Percentiles rank a stretch among this genome's conserved stretches.
Evolutionary conservation across 148 eudicot species (phyloP).

Genomic region (Polygonum maritimum): DNA sequence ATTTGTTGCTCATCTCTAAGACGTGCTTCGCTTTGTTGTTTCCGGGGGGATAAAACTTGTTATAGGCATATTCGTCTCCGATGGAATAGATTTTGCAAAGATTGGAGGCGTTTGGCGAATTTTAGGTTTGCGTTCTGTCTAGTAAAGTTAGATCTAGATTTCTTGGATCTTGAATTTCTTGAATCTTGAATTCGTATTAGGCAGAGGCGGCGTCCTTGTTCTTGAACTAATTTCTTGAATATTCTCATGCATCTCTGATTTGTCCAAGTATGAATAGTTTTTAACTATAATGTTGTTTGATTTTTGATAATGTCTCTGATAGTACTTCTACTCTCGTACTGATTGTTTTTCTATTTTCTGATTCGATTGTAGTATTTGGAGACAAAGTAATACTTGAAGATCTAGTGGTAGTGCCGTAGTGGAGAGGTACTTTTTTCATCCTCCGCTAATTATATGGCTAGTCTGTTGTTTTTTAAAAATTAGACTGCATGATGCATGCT

Average conservation of each 20-base stretch:
- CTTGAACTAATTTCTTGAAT: background rate
- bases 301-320: background rate
- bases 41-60: background rate
- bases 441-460: too few relatives aligned
- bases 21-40: background rate
- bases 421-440: slow-evolving; percentile 51
- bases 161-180: background rate
- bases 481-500: too few relatives aligned
- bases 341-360: background rate
- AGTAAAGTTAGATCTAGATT: background rate
- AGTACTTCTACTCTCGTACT: background rate
- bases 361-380: slow-evolving; percentile 71
- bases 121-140: slow-evolving; percentile 38
- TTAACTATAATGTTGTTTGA: background rate
- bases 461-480: too few relatives aligned
- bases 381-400: slow-evolving; percentile 83
- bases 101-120: slow-evolving; percentile 83
- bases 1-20: background rate
- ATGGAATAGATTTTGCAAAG: slow-evolving; percentile 84
- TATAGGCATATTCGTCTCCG: slow-evolving; percentile 79
- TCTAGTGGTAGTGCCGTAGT: slow-evolving; percentile 25
- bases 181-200: background rate
- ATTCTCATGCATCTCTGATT: background rate
- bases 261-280: background rate
- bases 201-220: background rate